Base-by-base conservation (phyloP, 495 filamentous ascomycete genomes). In the Durotheca rogersii region DNA sequence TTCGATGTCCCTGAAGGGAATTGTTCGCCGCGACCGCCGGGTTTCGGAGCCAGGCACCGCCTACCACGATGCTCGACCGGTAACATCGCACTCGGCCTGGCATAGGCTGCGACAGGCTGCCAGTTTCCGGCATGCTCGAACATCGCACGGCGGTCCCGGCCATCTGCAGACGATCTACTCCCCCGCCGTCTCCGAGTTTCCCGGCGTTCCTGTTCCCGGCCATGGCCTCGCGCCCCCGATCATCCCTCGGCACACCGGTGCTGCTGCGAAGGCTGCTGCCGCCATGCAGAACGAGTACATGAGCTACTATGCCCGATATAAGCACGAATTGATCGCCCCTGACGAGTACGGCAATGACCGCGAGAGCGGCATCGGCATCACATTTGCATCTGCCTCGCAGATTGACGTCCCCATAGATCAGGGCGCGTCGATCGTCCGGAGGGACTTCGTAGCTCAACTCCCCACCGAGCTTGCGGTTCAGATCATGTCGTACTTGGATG, bases 361-460 rank as follows among this genome's bases (percentile, higher is more conserved):
- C 20, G 87, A 90, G 63, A 89, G 86, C 68, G 87, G 86, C n/a
- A 86, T 91, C 45, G 86, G 84, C 7, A 88, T 91, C 56, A 78
- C 84, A n/a, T 55, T 87, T 3, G 74, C 64, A 37, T 63, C 64
- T 14, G 66, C 72, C 11, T 73, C 72, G 4, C 73, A 81, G 23
- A 36, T 61, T 2, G 71, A 72, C 31, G 57, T 60, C 11, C 53
- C 30, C 41, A 60, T 2, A 50, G 62, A 56, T 7, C 49, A 54
- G 34, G 49, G 47, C 35, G 61, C 51, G 1, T 33, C 49, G 44
- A 43, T 55, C 15, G 46, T 52, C 31, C 68, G 68, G 41, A 57
- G 74, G 67, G 88, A 96, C 66, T 90, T 89, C 38, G 72, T 89
- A 27, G 66, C 70, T 4, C 59, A 65, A 30, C 73, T 96, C 7